Evolutionary conservation across 163 green algal species (phyloP), one percentile per base, ranked within the genome.

Genomic region (Coccomyxa subellipsoidea): DNA sequence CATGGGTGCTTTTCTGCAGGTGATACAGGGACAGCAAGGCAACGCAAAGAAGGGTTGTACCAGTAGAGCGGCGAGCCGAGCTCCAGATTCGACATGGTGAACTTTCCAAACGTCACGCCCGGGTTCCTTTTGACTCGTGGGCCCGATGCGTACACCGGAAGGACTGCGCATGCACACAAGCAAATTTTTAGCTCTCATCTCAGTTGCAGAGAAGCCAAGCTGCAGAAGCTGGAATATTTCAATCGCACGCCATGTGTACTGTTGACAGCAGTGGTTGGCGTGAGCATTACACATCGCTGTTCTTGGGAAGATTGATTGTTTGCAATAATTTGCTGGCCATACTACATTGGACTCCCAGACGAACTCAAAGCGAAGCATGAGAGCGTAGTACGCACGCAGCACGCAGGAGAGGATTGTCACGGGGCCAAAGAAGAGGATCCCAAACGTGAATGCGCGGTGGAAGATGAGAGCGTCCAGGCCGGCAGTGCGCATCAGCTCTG

Each of bases 381-480:
- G 18, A 12, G 18, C 18, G 12, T 12, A 66, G 47, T 29, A 66
- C 85, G 72, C 54, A 88, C 85, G 40, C 1, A 85, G 38, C 29
- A 54, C 54, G 32, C 32, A 77, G 54, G 69, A 80, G 8, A 84
- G 34, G 27, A 89, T 66, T 12, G 82, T 83, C 47, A 89, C 38
- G 9, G 85, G 85, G 38, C 83, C 31, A 25, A 89, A 83, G 31
- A 89, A 82, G 72, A 86, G 82, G 31, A 89, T 72, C n/a, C 82
- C 85, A 37, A 89, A 40, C 5, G 77, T 75, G 23, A 12, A 70
- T 6, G 39, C 23, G 77, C 85, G 81, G 29, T 38, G 77, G 39
- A 89, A 77, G 72, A 89, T 87, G 79, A 89, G 39, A 8, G 86
- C 76, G 38, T 89, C 86, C 40, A 89, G 73, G 39, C 86, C 86